Evolutionary conservation across 2,329 filamentous ascomycete species (phyloP).

Genomic region (Mycosphaerelloides madeirae): DNA sequence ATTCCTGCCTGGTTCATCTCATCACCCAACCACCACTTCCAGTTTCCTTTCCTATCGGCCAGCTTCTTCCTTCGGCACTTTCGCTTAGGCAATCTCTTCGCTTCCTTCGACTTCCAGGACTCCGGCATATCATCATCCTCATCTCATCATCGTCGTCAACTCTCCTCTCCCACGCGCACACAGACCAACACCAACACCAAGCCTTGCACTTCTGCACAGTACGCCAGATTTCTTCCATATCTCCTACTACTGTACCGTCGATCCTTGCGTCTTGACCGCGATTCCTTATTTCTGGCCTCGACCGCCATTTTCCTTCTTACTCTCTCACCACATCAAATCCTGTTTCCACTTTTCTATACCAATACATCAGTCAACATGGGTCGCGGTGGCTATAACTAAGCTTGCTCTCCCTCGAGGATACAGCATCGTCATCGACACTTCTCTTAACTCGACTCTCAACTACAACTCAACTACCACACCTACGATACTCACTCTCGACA

Average conservation of each 20-base stretch:
- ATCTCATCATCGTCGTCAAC: slow-evolving; percentile 1
- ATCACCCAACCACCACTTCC: slow-evolving; percentile 14
- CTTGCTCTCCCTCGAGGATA: slow-evolving; percentile 6
- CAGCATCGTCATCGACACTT: background rate
- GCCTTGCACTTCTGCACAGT: slow-evolving; percentile 3
- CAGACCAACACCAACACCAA: background rate
- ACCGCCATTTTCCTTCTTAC: slow-evolving; percentile 2
- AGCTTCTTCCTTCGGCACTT: background rate
- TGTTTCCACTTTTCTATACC: slow-evolving; percentile 9
- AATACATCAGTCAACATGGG: slow-evolving; percentile 29
- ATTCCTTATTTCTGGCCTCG: slow-evolving; percentile 4
- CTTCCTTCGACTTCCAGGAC: background rate
- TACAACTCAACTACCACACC: background rate
- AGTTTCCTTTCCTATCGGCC: background rate
- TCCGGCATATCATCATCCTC: slow-evolving; percentile 1
- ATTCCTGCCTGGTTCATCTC: slow-evolving; percentile 4
- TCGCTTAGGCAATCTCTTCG: background rate
- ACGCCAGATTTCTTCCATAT: slow-evolving; percentile 9
- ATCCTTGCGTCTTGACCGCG: slow-evolving; percentile 2
- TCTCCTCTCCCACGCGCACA: background rate
- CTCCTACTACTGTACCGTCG: slow-evolving; percentile 6
- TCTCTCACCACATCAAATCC: slow-evolving; percentile 15
- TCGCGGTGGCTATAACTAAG: slow-evolving; percentile 42
- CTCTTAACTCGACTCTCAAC: no score
- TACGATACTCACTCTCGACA: background rate